A percentile compares a stretch with the other conserved stretches of the same genome.
Conservation (phyloP, 2,329 filamentous ascomycete species). For the Apiospora kogelbergensis region DNA sequence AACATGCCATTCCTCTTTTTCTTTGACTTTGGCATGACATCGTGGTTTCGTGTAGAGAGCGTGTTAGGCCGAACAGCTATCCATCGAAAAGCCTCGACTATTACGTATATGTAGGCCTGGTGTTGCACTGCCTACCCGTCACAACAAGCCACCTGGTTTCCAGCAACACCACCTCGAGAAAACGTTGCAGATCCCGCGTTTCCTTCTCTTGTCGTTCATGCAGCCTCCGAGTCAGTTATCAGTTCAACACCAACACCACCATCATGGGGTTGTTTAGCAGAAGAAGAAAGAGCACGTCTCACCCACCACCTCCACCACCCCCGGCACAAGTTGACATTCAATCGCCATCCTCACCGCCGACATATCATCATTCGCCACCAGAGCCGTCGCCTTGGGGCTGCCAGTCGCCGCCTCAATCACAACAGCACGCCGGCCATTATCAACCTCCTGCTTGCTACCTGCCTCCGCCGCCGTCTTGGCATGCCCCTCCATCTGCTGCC, state of each 20-base stretch:
- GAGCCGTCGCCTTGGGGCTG: not conserved
- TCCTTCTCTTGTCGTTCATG: not conserved
- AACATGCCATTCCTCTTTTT: not conserved
- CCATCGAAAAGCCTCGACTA: not conserved
- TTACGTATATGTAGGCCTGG: not conserved
- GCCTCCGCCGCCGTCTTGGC: conserved; percentile 24
- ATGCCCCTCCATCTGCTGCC: conserved; percentile 8
- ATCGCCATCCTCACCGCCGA: not conserved
- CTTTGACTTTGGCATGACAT: conserved; percentile 3
- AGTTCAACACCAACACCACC: not conserved
- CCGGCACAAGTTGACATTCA: not conserved
- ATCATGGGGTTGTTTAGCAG: not conserved
- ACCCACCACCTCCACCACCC: not conserved
- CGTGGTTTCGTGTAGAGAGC: not conserved
- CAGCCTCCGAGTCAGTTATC: not conserved
- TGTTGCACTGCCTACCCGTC: not conserved
- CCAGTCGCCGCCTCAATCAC: not conserved
- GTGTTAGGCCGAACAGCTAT: not conserved
- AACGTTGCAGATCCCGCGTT: not conserved
- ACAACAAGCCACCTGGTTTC: not conserved
- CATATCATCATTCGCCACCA: not conserved
- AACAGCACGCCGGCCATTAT: not conserved
- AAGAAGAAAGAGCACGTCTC: not conserved
- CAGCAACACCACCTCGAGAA: not conserved
- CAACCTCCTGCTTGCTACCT: conserved; percentile 23